phyloP scores from a whole-genome alignment of 2,329 filamentous ascomycete species.

The Colletotrichum sp. region DNA sequence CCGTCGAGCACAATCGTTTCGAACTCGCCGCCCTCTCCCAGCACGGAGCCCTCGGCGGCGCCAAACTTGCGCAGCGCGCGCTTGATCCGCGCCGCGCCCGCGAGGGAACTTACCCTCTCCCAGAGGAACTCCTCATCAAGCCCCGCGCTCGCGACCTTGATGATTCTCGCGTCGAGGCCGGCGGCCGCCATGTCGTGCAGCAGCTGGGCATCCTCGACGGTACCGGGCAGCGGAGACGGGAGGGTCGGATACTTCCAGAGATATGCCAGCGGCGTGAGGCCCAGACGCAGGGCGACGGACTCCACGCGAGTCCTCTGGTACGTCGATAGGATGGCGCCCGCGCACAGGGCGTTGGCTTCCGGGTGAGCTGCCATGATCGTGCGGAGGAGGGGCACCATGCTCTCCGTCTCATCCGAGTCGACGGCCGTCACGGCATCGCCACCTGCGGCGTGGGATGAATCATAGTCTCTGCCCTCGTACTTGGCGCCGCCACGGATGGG shows the following conservation, averaged over 20 bases:
- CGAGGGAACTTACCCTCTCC: slow-evolving; percentile 72
- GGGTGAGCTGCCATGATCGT: slow-evolving; percentile 74
- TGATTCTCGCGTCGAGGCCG: slow-evolving; percentile 85
- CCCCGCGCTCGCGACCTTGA: slow-evolving; percentile 93
- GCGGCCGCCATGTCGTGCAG: slow-evolving; percentile 81
- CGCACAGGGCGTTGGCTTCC: slow-evolving; percentile 83
- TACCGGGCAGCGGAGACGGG: slow-evolving; percentile 47
- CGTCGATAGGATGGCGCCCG: slow-evolving; percentile 90
- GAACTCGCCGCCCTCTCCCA: slow-evolving; percentile 96
- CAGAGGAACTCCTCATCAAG: slow-evolving; percentile 83
- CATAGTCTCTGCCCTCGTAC: slow-evolving; percentile 76
- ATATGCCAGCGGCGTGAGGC: slow-evolving; percentile 81
- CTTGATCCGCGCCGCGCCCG: slow-evolving; percentile 52
- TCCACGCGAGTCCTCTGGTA: slow-evolving; percentile 98
- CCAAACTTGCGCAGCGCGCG: slow-evolving; percentile 71
- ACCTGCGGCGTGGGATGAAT: slow-evolving; percentile 26
- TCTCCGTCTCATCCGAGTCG: slow-evolving; percentile 84
- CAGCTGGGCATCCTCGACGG: slow-evolving; percentile 57
- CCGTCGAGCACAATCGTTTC: slow-evolving; percentile 91
- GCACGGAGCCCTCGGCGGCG: slow-evolving; percentile 68
- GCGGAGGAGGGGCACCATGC: slow-evolving; percentile 76
- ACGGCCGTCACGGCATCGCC: slow-evolving; percentile 9
- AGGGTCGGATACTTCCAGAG: slow-evolving; percentile 90
- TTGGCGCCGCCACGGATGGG: slow-evolving; percentile 75
- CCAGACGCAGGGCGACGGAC: slow-evolving; percentile 84